Percentiles rank a stretch among this genome's conserved stretches.
Conservation (phyloP, 306 rosid species). For the Prunus mira region DNA sequence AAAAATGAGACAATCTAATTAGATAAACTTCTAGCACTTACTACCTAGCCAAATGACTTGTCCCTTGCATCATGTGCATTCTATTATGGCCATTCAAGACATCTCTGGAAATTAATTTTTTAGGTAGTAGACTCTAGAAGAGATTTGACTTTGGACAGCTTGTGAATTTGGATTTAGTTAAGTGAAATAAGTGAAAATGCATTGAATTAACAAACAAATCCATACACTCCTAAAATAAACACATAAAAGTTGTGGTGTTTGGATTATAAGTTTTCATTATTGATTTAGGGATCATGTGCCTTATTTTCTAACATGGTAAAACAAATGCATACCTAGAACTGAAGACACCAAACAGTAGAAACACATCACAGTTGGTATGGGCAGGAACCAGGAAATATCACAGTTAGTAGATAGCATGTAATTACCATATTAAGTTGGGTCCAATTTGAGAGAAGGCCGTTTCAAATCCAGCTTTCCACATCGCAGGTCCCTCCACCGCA, state of each 20-base stretch:
- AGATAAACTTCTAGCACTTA: background rate
- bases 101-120: background rate
- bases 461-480: constrained; percentile 88
- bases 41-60: background rate
- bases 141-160: background rate
- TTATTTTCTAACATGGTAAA: background rate
- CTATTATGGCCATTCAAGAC: background rate
- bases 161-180: background rate
- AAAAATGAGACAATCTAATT: background rate
- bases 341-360: background rate
- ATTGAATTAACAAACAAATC: background rate
- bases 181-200: background rate
- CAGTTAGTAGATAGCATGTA: background rate
- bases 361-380: background rate
- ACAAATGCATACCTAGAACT: background rate
- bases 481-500: constrained; percentile 86
- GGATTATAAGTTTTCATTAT: background rate
- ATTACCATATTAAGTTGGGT: constrained; percentile 77
- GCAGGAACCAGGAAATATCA: background rate
- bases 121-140: background rate
- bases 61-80: background rate
- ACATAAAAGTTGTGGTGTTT: background rate
- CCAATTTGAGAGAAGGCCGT: constrained; percentile 68
- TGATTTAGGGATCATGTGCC: background rate
- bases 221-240: background rate